A percentile compares a stretch with the other conserved stretches of the same genome.
phyloP scores from a whole-genome alignment of 257 asterid species.

The Solanum lignicaule region DNA sequence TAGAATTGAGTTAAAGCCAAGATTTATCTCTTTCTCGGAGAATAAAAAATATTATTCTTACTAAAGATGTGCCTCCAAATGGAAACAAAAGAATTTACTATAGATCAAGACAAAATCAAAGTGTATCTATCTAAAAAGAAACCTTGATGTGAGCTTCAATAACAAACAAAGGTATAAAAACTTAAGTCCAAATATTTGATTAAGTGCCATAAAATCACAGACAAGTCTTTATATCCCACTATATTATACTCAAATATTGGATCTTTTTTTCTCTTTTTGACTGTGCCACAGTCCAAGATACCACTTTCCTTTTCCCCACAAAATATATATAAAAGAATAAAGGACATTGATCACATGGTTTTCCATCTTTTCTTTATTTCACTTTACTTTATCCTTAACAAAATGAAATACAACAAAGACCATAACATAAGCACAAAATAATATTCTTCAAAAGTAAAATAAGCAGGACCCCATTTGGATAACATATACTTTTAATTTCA shows the following conservation, averaged over 20 bases:
- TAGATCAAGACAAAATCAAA: not conserved
- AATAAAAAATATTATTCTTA: not conserved
- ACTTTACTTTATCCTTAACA: constrained; percentile 24
- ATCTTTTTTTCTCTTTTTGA: constrained; percentile 30
- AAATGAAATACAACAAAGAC: constrained; percentile 6
- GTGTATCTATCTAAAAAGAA: not conserved
- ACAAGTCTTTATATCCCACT: not conserved
- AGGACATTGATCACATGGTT: constrained; percentile 45
- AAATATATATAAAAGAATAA: constrained; percentile 1
- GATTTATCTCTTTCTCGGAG: too few species aligned
- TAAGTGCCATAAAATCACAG: not conserved
- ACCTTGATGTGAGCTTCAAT: not conserved
- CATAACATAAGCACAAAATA: constrained; percentile 19
- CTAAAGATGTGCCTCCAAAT: not conserved
- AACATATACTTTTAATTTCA: constrained; percentile 6
- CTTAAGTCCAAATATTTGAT: not conserved
- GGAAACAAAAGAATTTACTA: not conserved
- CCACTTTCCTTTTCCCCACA: constrained; percentile 23
- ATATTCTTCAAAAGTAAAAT: constrained; percentile 16
- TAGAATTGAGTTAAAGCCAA: not conserved
- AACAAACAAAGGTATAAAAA: not conserved
- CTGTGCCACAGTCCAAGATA: constrained; percentile 40
- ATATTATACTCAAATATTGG: not conserved
- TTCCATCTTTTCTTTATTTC: constrained; percentile 25
- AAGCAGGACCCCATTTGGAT: constrained; percentile 27